phyloP scores from a whole-genome alignment of 1,139 yeast genomes.

The Taphrina sp. region DNA sequence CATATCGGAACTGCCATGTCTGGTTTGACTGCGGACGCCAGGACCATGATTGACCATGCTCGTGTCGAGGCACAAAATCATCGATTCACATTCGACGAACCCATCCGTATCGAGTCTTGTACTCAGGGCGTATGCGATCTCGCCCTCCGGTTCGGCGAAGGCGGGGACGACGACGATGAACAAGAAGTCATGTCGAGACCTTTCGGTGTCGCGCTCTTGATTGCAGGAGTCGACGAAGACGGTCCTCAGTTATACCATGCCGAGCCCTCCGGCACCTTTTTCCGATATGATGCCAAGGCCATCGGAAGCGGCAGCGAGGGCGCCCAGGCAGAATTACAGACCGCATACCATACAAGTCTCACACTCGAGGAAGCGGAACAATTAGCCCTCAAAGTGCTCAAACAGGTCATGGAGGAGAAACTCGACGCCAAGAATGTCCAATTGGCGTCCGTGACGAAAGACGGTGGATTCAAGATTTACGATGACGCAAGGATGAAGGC shows the following conservation, averaged over 20 bases:
- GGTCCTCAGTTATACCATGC: slow-evolving; percentile 98
- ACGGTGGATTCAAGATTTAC: slow-evolving; percentile 82
- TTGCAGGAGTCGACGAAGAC: slow-evolving; percentile 93
- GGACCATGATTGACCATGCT: slow-evolving; percentile 98
- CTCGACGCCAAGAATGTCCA: slow-evolving; percentile 94
- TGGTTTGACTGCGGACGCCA: slow-evolving; percentile 97
- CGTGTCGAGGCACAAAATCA: slow-evolving; percentile 89
- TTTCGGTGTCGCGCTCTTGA: slow-evolving; percentile 93
- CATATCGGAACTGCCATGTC: slow-evolving; percentile 99
- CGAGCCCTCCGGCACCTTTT: slow-evolving; percentile 98
- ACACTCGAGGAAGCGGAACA: slow-evolving; percentile 94
- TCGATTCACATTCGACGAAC: slow-evolving; percentile 85
- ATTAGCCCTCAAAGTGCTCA: slow-evolving; percentile 80
- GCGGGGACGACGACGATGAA: slow-evolving; percentile 97
- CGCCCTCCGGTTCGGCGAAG: slow-evolving; percentile 96
- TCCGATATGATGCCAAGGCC: slow-evolving; percentile 96
- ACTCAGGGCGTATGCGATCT: slow-evolving; percentile 97
- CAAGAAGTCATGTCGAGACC: slow-evolving; percentile 98
- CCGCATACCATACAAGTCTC: slow-evolving; percentile 83
- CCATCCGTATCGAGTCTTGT: slow-evolving; percentile 85
- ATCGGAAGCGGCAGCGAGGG: slow-evolving; percentile 99
- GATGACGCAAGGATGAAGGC: slow-evolving; percentile 78
- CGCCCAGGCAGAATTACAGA: slow-evolving; percentile 96
- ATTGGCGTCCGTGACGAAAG: slow-evolving; percentile 85
- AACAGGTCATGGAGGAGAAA: slow-evolving; percentile 99